Evolutionary conservation across 257 asterid genomes (phyloP).

Genomic region (Ocimum tenuiflorum): DNA sequence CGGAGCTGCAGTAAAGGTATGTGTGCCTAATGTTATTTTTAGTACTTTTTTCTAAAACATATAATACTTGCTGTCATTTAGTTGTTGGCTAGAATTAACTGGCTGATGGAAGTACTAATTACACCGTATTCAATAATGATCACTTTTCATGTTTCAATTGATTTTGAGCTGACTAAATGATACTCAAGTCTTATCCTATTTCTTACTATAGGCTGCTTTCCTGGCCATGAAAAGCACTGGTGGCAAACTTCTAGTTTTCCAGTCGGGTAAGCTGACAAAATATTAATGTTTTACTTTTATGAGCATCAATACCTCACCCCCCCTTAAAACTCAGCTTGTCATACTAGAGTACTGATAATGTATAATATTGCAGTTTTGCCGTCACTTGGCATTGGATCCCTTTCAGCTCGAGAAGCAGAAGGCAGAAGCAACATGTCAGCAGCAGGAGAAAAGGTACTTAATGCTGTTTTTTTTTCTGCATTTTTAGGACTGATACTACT

Average conservation of each 20-base stretch:
- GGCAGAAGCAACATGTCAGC: conserved; percentile 81
- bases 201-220: conserved; percentile 74
- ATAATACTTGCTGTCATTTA: not conserved
- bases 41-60: not conserved
- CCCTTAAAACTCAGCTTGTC: conserved; percentile 3
- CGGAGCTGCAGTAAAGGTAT: conserved; percentile 92
- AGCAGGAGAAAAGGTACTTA: conserved; percentile 77
- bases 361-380: conserved; percentile 60
- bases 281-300: not conserved
- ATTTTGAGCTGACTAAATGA: conserved; percentile 1
- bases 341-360: conserved; percentile 14
- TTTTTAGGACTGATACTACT: conserved; percentile 14
- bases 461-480: conserved; percentile 17
- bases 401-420: conserved; percentile 96
- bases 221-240: conserved; percentile 94
- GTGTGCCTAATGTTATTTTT: not conserved
- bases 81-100: conserved; percentile 9
- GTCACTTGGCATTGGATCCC: conserved; percentile 86
- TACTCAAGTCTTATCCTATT: not conserved
- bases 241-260: conserved; percentile 94
- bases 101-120: not conserved
- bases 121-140: conserved; percentile 6
- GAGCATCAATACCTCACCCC: not conserved
- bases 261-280: conserved; percentile 57
- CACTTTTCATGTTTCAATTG: conserved; percentile 12